Conservation (phyloP, 2,329 filamentous ascomycete species). For the Macrophomina phaseolina region DNA sequence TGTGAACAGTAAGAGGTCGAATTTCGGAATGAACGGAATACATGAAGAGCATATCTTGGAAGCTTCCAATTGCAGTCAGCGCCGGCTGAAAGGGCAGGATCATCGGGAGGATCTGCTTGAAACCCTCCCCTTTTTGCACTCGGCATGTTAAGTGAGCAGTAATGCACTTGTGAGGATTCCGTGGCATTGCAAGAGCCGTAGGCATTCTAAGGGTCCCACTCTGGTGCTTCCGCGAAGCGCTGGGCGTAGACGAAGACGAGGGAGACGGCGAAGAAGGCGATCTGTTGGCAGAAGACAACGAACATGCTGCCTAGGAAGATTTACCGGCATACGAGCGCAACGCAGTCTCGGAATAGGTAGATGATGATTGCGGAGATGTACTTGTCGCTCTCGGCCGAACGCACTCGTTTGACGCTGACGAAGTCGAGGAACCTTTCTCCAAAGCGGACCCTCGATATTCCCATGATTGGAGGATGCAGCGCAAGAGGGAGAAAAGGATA, state of each 20-base stretch:
- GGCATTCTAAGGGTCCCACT: not conserved
- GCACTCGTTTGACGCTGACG: not conserved
- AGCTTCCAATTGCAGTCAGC: conserved; percentile 7
- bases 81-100: conserved; percentile 3
- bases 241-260: not conserved
- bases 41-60: not conserved
- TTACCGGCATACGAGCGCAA: not conserved
- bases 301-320: not conserved
- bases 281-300: conserved; percentile 1
- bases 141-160: not conserved
- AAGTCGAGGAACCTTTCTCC: not conserved
- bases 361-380: not conserved
- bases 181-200: not conserved
- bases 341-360: not conserved
- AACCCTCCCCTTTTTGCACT: conserved; percentile 9
- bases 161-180: not conserved
- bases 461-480: not conserved
- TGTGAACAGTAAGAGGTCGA: no score
- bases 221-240: not conserved
- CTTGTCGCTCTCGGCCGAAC: not conserved
- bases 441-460: not conserved
- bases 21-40: no score
- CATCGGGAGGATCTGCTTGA: conserved; percentile 13
- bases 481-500: conserved; percentile 3
- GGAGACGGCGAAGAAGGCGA: conserved; percentile 1